A percentile compares a stretch with the other conserved stretches of the same genome.
phyloP scores from a whole-genome alignment of 495 filamentous ascomycete species.

The Massariosphaeria phaeospora region DNA sequence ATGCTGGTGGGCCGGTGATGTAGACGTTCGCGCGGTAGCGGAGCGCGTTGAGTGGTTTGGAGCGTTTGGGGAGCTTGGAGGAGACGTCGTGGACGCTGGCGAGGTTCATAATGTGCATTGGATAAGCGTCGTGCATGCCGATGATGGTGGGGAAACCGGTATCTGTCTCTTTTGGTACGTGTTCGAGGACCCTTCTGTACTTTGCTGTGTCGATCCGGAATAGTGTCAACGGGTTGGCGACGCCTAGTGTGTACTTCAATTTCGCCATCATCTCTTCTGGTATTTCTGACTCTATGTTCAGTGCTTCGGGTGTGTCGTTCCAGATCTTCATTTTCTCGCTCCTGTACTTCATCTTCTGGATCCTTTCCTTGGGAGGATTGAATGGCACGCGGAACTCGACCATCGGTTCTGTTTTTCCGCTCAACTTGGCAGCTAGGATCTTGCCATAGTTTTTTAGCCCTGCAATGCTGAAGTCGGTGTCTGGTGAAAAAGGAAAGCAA shows the following conservation, averaged over 20 bases:
- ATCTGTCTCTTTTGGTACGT: slow-evolving; percentile 63
- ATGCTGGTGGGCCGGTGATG: slow-evolving; percentile 57
- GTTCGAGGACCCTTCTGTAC: slow-evolving; percentile 65
- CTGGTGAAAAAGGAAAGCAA: slow-evolving; percentile 52
- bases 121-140: slow-evolving; percentile 86
- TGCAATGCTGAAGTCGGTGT: slow-evolving; percentile 26
- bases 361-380: slow-evolving; percentile 51
- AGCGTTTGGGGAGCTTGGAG: slow-evolving; percentile 22
- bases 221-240: slow-evolving; percentile 60
- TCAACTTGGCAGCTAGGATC: slow-evolving; percentile 28
- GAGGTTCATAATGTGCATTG: slow-evolving; percentile 74
- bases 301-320: slow-evolving; percentile 57
- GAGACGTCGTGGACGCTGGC: slow-evolving; percentile 63
- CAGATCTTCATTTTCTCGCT: slow-evolving; percentile 68
- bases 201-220: slow-evolving; percentile 64
- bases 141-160: slow-evolving; percentile 72
- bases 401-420: slow-evolving; percentile 22
- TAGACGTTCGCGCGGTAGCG: slow-evolving; percentile 86
- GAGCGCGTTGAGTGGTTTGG: slow-evolving; percentile 52
- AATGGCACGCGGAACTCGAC: slow-evolving; percentile 59
- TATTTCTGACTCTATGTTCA: slow-evolving; percentile 47
- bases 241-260: slow-evolving; percentile 57
- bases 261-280: slow-evolving; percentile 47
- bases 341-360: slow-evolving; percentile 51
- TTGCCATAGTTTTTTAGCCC: slow-evolving; percentile 28